These are phyloP conservation scores for Geranium brycei DNA, from an alignment of 345 rosid species.

Conservation along the genomic window DNA sequence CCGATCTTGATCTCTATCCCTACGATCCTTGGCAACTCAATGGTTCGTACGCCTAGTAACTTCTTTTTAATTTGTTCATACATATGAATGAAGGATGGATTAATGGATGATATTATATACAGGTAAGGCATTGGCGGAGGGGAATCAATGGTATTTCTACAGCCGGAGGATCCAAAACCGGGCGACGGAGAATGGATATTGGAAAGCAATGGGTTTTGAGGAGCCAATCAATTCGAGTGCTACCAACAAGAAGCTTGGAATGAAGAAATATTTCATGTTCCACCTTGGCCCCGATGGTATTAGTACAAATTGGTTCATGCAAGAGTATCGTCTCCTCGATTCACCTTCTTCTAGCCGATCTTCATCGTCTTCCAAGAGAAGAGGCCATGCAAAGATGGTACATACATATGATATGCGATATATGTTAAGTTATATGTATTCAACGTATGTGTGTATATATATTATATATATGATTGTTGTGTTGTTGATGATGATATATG, in stretches of 20 bases:
- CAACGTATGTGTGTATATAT: too few species aligned
- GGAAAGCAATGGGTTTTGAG: slow-evolving; percentile 63
- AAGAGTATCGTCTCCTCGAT: slow-evolving; percentile 57
- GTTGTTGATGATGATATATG: slow-evolving; percentile 14
- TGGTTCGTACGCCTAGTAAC: slow-evolving; percentile 44
- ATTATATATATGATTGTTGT: too few species aligned
- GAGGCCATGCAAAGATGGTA: slow-evolving; percentile 31
- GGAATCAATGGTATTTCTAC: slow-evolving; percentile 77
- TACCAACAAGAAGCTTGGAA: slow-evolving; percentile 44
- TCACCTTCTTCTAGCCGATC: slow-evolving; percentile 14
- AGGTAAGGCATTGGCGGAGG: slow-evolving; percentile 88
- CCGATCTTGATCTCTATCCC: slow-evolving; percentile 76
- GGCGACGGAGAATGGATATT: slow-evolving; percentile 54
- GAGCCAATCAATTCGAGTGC: slow-evolving; percentile 40
- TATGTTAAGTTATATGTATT: too few species aligned
- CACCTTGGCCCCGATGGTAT: slow-evolving; percentile 34
- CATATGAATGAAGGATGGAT: too few species aligned
- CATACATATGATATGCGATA: not conserved
- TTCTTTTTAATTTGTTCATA: not conserved
- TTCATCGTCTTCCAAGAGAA: slow-evolving; percentile 45
- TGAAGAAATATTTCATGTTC: slow-evolving; percentile 47
- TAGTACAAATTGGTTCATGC: slow-evolving; percentile 72
- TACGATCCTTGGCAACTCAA: slow-evolving; percentile 95
- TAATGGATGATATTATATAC: not conserved
- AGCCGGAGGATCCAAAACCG: slow-evolving; percentile 58